Evolutionary conservation across 176 grass and related monocot species (phyloP).

Genomic region (sorghum (Sorghum bicolor)): DNA sequence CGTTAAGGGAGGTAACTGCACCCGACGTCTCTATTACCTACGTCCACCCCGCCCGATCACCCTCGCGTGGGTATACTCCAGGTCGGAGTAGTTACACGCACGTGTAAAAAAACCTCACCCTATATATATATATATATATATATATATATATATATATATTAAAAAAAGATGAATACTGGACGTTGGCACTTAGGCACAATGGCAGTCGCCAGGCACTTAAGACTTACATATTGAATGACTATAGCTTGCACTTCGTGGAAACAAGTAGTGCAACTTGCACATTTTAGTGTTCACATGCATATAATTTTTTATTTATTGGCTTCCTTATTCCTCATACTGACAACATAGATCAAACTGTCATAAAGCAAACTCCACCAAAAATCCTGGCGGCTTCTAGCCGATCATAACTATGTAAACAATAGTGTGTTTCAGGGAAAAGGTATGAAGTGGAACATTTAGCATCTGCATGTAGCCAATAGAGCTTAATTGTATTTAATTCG

Average conservation of each 20-base stretch:
- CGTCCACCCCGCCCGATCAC: no score
- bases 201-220: not conserved
- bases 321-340: not conserved
- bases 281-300: not conserved
- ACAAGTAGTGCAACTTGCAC: not conserved
- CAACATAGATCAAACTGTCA: not conserved
- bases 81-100: no score
- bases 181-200: not conserved
- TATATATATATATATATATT: no score
- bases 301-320: not conserved
- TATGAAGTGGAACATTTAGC: not conserved
- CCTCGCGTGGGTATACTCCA: no score
- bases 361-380: not conserved
- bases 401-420: constrained; percentile 3
- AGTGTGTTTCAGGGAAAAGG: not conserved
- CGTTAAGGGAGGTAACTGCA: no score
- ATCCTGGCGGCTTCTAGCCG: not conserved
- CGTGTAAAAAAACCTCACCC: no score
- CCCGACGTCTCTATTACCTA: no score
- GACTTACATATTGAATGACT: not conserved
- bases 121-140: no score
- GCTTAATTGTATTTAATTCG: not conserved
- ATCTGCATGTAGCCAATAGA: not conserved
- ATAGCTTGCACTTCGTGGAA: not conserved
- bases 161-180: not conserved